phyloP scores from a whole-genome alignment of 2,329 filamentous ascomycete species.

The Alternaria sp. region DNA sequence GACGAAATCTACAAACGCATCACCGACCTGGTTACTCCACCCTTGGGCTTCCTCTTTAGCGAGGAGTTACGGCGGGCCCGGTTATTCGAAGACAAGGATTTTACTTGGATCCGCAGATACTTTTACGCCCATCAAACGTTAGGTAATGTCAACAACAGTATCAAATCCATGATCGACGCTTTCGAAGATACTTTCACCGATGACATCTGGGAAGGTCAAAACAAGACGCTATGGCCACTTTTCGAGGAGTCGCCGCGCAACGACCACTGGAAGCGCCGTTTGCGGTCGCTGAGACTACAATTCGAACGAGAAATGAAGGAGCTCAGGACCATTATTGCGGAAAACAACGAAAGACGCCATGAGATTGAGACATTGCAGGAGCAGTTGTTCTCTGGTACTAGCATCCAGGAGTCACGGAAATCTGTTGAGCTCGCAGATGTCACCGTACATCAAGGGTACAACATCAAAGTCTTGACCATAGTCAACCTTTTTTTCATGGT shows the following conservation, averaged over 20 bases:
- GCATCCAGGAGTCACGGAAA: slow-evolving; percentile 67
- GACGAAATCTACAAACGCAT: slow-evolving; percentile 65
- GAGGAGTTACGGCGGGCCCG: slow-evolving; percentile 64
- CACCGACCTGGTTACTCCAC: slow-evolving; percentile 66
- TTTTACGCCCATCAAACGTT: slow-evolving; percentile 71
- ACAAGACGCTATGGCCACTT: slow-evolving; percentile 65
- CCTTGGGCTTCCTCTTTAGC: slow-evolving; percentile 68
- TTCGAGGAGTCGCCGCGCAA: slow-evolving; percentile 58
- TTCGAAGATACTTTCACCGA: slow-evolving; percentile 67
- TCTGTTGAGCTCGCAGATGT: slow-evolving; percentile 65
- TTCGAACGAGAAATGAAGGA: slow-evolving; percentile 63
- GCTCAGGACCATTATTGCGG: slow-evolving; percentile 58
- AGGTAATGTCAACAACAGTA: slow-evolving; percentile 66
- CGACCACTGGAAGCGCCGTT: slow-evolving; percentile 59
- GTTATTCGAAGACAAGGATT: slow-evolving; percentile 68
- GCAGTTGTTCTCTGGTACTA: slow-evolving; percentile 70
- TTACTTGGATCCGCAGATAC: slow-evolving; percentile 68
- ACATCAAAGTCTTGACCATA: slow-evolving; percentile 66
- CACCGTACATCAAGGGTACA: slow-evolving; percentile 66
- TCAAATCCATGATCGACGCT: slow-evolving; percentile 65
- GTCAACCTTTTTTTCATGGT: slow-evolving; percentile 67
- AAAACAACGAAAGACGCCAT: slow-evolving; percentile 63
- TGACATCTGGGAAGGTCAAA: slow-evolving; percentile 66
- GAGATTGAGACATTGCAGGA: slow-evolving; percentile 67
- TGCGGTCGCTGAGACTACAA: slow-evolving; percentile 58